These are phyloP conservation scores for Auriscalpium microsporum DNA, from an alignment of 768 basidiomycete genomes.

Conservation along the genomic window DNA sequence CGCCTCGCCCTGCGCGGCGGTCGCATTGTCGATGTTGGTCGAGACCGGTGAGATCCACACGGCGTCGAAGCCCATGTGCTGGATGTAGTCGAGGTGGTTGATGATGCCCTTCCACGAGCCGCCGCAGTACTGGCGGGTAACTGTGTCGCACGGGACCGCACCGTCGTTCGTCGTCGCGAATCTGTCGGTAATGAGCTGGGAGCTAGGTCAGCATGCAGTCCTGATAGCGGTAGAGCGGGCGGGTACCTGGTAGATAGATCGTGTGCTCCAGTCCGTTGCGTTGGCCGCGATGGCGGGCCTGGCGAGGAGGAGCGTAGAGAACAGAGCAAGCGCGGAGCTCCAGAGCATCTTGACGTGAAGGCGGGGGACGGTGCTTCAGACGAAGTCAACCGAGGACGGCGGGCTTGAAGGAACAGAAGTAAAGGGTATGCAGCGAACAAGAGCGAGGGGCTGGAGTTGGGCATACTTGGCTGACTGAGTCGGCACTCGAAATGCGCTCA, in stretches of 20 bases:
- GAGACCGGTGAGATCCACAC: slow-evolving; percentile 52
- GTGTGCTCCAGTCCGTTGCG: not conserved
- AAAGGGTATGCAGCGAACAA: too few relatives aligned
- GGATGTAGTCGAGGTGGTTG: slow-evolving; percentile 53
- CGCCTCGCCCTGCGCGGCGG: slow-evolving; percentile 44
- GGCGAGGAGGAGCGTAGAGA: not conserved
- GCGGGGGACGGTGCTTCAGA: too few relatives aligned
- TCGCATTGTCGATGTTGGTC: slow-evolving; percentile 38
- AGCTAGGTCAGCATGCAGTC: not conserved
- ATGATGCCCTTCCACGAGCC: slow-evolving; percentile 47
- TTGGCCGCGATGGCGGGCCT: not conserved
- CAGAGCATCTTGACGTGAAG: not conserved
- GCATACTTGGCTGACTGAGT: too few relatives aligned
- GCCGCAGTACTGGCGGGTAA: slow-evolving; percentile 44
- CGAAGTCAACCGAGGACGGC: too few relatives aligned
- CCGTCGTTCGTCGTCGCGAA: slow-evolving; percentile 42
- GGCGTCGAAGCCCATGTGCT: slow-evolving; percentile 53
- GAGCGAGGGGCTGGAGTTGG: too few relatives aligned
- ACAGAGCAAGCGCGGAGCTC: not conserved
- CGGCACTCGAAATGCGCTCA: too few relatives aligned
- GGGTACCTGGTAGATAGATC: slow-evolving; percentile 1
- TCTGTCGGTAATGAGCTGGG: slow-evolving; percentile 35
- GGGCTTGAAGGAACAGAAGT: too few relatives aligned
- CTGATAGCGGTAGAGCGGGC: not conserved
- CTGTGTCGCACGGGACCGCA: slow-evolving; percentile 35